Percentiles rank a stretch among this genome's conserved stretches.
phyloP scores from a whole-genome alignment of 768 basidiomycete species.

The Mrakia gelida region DNA sequence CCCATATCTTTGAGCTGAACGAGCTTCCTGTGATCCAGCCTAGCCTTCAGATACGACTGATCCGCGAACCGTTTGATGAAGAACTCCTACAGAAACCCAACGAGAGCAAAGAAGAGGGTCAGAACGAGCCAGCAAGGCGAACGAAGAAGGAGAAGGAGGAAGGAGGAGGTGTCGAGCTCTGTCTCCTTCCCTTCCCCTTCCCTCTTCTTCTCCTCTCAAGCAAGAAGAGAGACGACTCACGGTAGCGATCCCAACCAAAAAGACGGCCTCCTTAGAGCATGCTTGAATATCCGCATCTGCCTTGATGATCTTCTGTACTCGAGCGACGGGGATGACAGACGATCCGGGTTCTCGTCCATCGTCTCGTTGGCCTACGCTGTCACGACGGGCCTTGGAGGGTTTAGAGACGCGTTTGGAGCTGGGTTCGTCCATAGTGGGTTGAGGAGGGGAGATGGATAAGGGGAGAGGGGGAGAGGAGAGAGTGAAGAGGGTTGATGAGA shows the following conservation, averaged over 20 bases:
- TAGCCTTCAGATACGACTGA: slow-evolving; percentile 21
- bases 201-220: neutral
- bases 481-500: too few species aligned
- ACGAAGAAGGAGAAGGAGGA: neutral
- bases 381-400: too few species aligned
- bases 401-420: too few species aligned
- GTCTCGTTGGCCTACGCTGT: neutral
- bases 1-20: slow-evolving; percentile 26
- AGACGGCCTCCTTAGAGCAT: slow-evolving; percentile 29
- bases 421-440: too few species aligned
- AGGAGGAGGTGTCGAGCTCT: neutral
- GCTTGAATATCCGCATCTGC: slow-evolving; percentile 25
- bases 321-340: slow-evolving; percentile 5
- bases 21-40: slow-evolving; percentile 23
- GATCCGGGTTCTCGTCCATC: neutral
- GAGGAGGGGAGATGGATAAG: too few species aligned
- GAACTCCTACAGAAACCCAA: slow-evolving; percentile 19
- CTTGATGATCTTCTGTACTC: slow-evolving; percentile 30
- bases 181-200: neutral
- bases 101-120: neutral
- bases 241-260: slow-evolving; percentile 24
- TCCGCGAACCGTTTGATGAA: slow-evolving; percentile 27
- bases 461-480: too few species aligned
- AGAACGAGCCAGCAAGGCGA: neutral
- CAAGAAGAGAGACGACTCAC: neutral